phyloP scores from a whole-genome alignment of 2,329 filamentous ascomycete species.

The Dactylellina leptospora region DNA sequence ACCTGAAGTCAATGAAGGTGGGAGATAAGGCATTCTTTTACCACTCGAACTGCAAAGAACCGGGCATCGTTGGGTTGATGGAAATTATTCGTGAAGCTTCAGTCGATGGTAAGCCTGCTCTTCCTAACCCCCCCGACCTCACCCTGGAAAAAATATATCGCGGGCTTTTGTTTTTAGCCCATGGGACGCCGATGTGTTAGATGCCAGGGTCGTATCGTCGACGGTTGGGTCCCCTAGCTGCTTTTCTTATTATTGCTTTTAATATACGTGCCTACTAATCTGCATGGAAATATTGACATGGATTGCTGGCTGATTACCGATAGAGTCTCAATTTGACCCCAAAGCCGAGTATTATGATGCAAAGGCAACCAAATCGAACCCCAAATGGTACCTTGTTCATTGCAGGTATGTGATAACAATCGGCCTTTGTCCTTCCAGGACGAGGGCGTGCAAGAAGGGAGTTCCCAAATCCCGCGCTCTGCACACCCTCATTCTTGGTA shows the following conservation, averaged over 20 bases:
- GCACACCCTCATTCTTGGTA: slow-evolving; percentile 17
- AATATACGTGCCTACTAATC: slow-evolving; percentile 27
- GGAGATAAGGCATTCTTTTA: slow-evolving; percentile 97
- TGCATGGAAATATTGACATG: slow-evolving; percentile 26
- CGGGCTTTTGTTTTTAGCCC: slow-evolving; percentile 43
- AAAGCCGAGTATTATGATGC: slow-evolving; percentile 83
- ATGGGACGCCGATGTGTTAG: slow-evolving; percentile 15
- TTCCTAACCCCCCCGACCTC: slow-evolving; percentile 23
- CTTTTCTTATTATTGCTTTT: slow-evolving; percentile 27
- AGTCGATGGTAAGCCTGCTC: slow-evolving; percentile 71
- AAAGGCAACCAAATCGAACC: slow-evolving; percentile 73
- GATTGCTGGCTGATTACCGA: slow-evolving; percentile 26
- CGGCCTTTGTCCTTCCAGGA: slow-evolving; percentile 2
- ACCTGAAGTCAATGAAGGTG: slow-evolving; percentile 87
- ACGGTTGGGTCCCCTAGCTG: neutral
- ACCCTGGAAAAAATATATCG: slow-evolving; percentile 54
- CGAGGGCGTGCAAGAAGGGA: neutral
- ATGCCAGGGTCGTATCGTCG: slow-evolving; percentile 17
- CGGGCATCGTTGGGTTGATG: slow-evolving; percentile 87
- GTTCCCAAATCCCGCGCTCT: slow-evolving; percentile 26
- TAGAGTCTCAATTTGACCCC: slow-evolving; percentile 75
- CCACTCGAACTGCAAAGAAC: slow-evolving; percentile 72
- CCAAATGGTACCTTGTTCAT: slow-evolving; percentile 88
- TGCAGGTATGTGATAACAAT: slow-evolving; percentile 48
- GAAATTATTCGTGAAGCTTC: slow-evolving; percentile 86